Evolutionary conservation across 1,284 basidiomycete species (phyloP).

Genomic region (Cutaneotrichosporon sp.): DNA sequence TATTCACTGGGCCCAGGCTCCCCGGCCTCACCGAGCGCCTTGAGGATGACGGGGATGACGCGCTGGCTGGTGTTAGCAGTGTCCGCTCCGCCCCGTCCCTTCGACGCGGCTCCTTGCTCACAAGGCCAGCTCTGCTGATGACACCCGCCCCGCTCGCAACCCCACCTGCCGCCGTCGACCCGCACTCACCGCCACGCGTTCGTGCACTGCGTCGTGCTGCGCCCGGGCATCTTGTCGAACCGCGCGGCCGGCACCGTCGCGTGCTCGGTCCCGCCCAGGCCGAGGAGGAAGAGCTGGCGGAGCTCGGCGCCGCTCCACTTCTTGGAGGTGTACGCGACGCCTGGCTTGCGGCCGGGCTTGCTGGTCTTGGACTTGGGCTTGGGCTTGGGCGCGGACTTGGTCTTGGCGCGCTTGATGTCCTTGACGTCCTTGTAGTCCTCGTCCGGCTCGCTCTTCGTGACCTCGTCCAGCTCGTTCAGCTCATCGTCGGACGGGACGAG

Average conservation of each 20-base stretch:
- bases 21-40: background rate
- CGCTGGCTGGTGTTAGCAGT: background rate
- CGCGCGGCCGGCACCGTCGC: background rate
- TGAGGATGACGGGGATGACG: constrained; percentile 1
- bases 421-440: background rate
- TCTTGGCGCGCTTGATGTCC: background rate
- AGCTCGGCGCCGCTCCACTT: constrained; percentile 6
- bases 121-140: no score
- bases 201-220: background rate
- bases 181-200: constrained; percentile 8
- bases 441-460: background rate
- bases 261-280: background rate
- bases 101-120: no score
- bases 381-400: no score
- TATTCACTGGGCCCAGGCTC: no score
- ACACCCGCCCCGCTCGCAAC: no score
- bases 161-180: no score
- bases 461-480: background rate
- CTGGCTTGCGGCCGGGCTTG: background rate
- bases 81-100: no score
- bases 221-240: background rate
- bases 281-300: background rate
- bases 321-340: background rate
- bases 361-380: background rate
- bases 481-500: background rate